Base-by-base conservation (phyloP, 129 eudicot species). In the Oenanthe sinensis region DNA sequence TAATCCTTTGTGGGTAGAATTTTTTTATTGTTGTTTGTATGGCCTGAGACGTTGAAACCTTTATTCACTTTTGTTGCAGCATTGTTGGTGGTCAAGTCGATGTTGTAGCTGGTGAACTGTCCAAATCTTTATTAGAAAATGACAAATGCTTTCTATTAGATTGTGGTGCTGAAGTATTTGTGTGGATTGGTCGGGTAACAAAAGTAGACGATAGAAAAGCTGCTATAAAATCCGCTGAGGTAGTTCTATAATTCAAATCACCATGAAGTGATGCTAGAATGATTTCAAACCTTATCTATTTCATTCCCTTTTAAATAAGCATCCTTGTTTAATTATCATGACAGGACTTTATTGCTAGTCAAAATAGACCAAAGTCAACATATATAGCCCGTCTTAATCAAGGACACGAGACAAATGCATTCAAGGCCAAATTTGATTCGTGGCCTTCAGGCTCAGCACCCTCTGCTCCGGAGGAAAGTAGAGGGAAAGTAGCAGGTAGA, bases 381-480 rank as follows among this genome's bases (percentile, higher is more conserved):
- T 97, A 88, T 55, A 83, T 96, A 77, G 88, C 91, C 52, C 91
- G 99, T 55, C 87, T 96, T 62, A 96, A 92, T 82, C 99, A 96
- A 96, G 97, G 99, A 28, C 86, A 96, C 81, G 99, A 96, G 82
- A 88, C 97, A 12, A 92, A 84, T 92, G 85, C 95, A 72, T 96
- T 96, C 69, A 96, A 96, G 90, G 83, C 99, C 81, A 89, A 92
- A 84, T 96, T 96, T 89, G 99, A 90, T 77, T 89, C 97, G 1
- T 96, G 99, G 99, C 97, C 97, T 80, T 88, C 93, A 77, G 97
- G 97, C 83, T 90, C 99, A 63, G 97, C 87, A 47, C 90, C 97
- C 80, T 84, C 92, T 78, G 92, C 81, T 80, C 87, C 93, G 47
- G 96, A 94, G 81, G 99, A 96, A 90, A 95, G 99, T 80, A 85